Base-by-base conservation (phyloP, 176 grass and related monocot species). In the Triticum aestivum region DNA sequence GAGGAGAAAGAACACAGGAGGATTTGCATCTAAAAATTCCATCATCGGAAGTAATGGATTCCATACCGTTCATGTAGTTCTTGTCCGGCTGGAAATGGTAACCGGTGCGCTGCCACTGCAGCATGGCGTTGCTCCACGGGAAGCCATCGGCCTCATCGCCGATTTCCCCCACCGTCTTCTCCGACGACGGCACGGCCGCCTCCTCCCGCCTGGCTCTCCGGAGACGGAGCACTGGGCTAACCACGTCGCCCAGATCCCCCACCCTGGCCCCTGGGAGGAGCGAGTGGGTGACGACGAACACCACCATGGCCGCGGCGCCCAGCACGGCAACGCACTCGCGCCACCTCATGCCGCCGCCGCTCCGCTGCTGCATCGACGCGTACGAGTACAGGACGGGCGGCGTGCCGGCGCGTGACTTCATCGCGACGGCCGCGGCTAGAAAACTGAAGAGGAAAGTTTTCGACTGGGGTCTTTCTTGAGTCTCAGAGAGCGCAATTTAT, bases 61-160 rank as follows among this genome's bases (percentile, higher is more conserved):
- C 41, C 41, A 11, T 44, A 91, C 88, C 92, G 47, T 94, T 94
- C 89, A 94, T 94, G 79, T 89, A 86, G 91, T 91, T 44, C 41
- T 44, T 44, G 0, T 44, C 41, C 41, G 41, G 41, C 41, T 11
- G 41, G 41, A 44, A 44, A 61, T 94, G 92, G 83, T 87, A 94
- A 6, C 83, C 86, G n/a, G 86, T 89, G 35, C 89, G 83, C 44
- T 94, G 89, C 92, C 89, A 94, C 23, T 87, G 75, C 69, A 89
- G 83, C 86, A 94, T 94, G 10, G 17, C 45, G 15, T 91, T 87
- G 38, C 89, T 88, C 92, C 92, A 91, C 1, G 86, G 85, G 65
- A 74, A 89, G 3, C 54, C 58, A 3, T 37, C 67, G 6, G 18
- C 35, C 0, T 12, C 27, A 26, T n/a, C 61, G n/a, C 61, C 41